Evolutionary conservation across 1,284 basidiomycete genomes (phyloP).

Genomic region (Entoloma clypeatum): DNA sequence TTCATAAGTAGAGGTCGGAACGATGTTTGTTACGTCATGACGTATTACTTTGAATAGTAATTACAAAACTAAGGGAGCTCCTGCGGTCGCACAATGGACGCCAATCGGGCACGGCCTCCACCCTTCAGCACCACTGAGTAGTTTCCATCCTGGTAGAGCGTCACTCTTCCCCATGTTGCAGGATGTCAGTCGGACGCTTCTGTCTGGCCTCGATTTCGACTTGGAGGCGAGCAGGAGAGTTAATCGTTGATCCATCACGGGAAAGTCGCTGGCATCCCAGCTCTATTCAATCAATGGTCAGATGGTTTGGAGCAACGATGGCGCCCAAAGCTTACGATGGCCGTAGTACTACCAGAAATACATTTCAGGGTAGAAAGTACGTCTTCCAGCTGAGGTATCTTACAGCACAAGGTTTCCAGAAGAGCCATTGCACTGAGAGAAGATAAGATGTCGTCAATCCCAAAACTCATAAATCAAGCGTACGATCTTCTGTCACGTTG

Average conservation of each 20-base stretch:
- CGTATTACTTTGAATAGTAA: too few relatives aligned
- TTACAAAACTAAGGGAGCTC: too few relatives aligned
- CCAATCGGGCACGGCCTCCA: constrained; percentile 71
- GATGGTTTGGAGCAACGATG: constrained; percentile 1
- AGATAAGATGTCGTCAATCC: neutral
- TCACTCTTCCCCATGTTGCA: neutral
- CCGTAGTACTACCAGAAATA: constrained; percentile 11
- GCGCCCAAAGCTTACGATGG: constrained; percentile 9
- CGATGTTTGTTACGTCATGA: too few relatives aligned
- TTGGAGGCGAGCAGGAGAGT: constrained; percentile 29
- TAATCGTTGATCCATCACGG: constrained; percentile 54
- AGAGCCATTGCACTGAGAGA: constrained; percentile 25
- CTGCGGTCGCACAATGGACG: constrained; percentile 36
- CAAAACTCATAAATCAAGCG: constrained; percentile 4
- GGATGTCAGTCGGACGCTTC: neutral
- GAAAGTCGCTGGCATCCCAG: constrained; percentile 48
- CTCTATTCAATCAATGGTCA: constrained; percentile 24
- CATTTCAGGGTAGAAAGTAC: constrained; percentile 23
- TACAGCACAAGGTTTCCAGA: constrained; percentile 36
- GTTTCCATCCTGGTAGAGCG: constrained; percentile 47
- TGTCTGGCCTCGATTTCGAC: neutral
- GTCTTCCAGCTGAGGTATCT: constrained; percentile 33
- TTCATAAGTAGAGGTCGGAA: constrained; percentile 30
- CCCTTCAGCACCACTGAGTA: constrained; percentile 35
- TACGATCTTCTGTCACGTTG: constrained; percentile 36